These are phyloP conservation scores for Lichina pygmaea DNA, from an alignment of 495 filamentous ascomycete genomes.

Conservation along the genomic window DNA sequence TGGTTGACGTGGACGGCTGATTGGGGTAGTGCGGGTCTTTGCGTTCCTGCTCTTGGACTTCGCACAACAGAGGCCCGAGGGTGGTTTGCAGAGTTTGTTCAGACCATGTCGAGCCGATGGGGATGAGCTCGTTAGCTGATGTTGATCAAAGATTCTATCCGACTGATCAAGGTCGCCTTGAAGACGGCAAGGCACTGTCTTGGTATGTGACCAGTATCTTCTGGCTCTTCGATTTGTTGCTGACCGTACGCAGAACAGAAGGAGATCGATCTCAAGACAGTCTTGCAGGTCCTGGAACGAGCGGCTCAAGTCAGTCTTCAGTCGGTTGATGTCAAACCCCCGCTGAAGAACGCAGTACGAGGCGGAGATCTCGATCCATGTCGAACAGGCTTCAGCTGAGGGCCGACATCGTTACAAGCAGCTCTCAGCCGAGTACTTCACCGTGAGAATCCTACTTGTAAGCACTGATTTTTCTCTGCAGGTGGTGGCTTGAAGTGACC, in stretches of 20 bases:
- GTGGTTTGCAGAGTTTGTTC: slow-evolving; percentile 7
- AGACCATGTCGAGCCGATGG: neutral
- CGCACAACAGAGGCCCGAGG: slow-evolving; percentile 19
- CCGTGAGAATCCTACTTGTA: slow-evolving; percentile 41
- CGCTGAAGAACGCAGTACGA: slow-evolving; percentile 16
- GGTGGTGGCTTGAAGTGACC: neutral
- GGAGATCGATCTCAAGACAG: slow-evolving; percentile 20
- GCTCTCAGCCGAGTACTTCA: slow-evolving; percentile 34
- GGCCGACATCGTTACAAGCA: slow-evolving; percentile 8
- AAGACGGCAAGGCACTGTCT: slow-evolving; percentile 39
- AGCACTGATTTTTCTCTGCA: slow-evolving; percentile 2
- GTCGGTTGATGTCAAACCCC: neutral
- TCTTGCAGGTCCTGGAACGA: slow-evolving; percentile 30
- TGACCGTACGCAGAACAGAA: slow-evolving; percentile 15
- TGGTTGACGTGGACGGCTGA: slow-evolving; percentile 5
- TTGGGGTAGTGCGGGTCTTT: slow-evolving; percentile 26
- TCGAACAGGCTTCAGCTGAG: slow-evolving; percentile 7
- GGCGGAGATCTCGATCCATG: slow-evolving; percentile 19
- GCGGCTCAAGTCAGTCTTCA: slow-evolving; percentile 19
- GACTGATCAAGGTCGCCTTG: slow-evolving; percentile 37
- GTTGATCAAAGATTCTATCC: slow-evolving; percentile 16
- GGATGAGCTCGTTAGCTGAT: slow-evolving; percentile 5
- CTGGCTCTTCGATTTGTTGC: slow-evolving; percentile 4
- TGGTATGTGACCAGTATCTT: slow-evolving; percentile 15
- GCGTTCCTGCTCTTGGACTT: slow-evolving; percentile 43